These are phyloP conservation scores for Mollisia scopiformis DNA, from an alignment of 2,329 filamentous ascomycete species.

Conservation along the genomic window DNA sequence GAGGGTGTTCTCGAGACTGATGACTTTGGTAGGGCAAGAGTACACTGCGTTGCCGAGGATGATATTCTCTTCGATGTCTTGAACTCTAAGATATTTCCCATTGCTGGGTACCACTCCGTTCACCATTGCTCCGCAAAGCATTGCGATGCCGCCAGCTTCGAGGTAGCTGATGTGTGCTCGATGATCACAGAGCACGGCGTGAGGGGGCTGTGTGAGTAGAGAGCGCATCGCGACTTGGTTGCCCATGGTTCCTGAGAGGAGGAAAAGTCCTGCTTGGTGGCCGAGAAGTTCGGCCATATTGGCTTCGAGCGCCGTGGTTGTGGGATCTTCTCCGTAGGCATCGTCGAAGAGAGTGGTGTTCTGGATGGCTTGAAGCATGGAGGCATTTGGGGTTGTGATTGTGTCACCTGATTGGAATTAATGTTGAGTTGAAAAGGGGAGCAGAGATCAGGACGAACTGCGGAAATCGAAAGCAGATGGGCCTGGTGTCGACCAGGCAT, in stretches of 20 bases:
- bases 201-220: constrained; percentile 77
- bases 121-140: constrained; percentile 70
- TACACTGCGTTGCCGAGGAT: constrained; percentile 73
- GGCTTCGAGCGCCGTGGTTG: constrained; percentile 73
- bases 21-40: constrained; percentile 76
- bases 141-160: constrained; percentile 67
- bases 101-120: constrained; percentile 70
- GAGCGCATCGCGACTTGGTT: constrained; percentile 84
- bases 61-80: constrained; percentile 68
- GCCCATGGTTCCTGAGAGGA: constrained; percentile 90
- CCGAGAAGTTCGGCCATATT: constrained; percentile 73
- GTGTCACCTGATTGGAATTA: constrained; percentile 48
- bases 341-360: constrained; percentile 79
- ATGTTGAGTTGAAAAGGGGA: background rate
- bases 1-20: constrained; percentile 84
- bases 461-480: background rate
- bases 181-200: constrained; percentile 77
- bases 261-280: constrained; percentile 77
- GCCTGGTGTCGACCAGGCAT: background rate
- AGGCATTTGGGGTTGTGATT: constrained; percentile 73
- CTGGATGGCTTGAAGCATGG: constrained; percentile 81
- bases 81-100: constrained; percentile 60
- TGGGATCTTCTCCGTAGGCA: constrained; percentile 78
- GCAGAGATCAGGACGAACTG: background rate
- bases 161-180: constrained; percentile 75